Base-by-base conservation (phyloP, 2,329 filamentous ascomycete genomes). In the Metarhizium sp. region DNA sequence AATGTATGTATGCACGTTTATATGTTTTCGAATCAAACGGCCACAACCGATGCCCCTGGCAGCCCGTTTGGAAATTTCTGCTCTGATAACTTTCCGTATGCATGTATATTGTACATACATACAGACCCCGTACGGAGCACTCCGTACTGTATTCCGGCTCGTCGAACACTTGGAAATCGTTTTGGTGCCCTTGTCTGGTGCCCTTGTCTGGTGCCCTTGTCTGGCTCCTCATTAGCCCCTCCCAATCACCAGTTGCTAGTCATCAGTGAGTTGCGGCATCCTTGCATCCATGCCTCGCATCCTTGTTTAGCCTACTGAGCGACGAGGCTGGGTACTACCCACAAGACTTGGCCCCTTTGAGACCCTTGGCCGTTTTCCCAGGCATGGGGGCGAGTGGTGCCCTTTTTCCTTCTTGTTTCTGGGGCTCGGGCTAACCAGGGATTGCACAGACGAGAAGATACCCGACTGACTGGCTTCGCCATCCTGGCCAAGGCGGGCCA, bases 391-490 rank as follows among this genome's bases (percentile, higher is more conserved):
- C 2, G 4, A 36, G 20, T 30, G 45, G 20, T 8, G n/a, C 4
- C 18, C 45, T 18, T 14, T 14, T 48, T 48, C 42, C 43, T 43
- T 43, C 25, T 51, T 10, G 30, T n/a, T 48, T 32, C 38, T 36
- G 14, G 47, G 48, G 16, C 42, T 50, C 38, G 45, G 20, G 38
- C 25, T 13, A 40, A 55, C 46, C 53, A 55, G 53, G 53, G 53
- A 40, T 51, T 29, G 8, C 30, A 43, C 40, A 43, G 42, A 20
- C 42, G 6, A 45, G 25, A 51, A 40, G 42, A 48, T 30, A 48
- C 45, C 45, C 45, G 45, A 48, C 25, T 16, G 7, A 29, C 45
- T 48, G 7, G 43, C 20, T 25, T 51, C 8, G 49, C 49, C 49
- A n/a, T 11, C 25, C 25, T 25, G 25, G 25, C 25, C 25, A 25